Base-by-base conservation (phyloP, 1,284 basidiomycete species). In the Malassezia vespertilionis region DNA sequence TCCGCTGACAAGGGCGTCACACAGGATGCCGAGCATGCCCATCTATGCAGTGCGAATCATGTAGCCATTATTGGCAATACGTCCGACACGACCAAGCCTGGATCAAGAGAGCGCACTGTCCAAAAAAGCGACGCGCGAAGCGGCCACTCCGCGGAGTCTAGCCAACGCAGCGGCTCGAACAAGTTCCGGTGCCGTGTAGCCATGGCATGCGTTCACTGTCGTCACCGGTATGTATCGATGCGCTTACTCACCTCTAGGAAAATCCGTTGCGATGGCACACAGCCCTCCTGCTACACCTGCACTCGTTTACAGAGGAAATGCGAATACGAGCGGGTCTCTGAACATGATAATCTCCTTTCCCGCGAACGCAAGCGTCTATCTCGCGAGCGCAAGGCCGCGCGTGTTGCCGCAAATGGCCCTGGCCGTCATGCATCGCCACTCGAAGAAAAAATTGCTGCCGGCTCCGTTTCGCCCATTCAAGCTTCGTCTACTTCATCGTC, bases 121-220 rank as follows among this genome's bases (percentile, higher is more conserved):
- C n/a, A n/a, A n/a, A n/a, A n/a, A n/a, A n/a, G n/a, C n/a, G n/a
- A n/a, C n/a, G n/a, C n/a, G n/a, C n/a, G n/a, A n/a, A n/a, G n/a
- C n/a, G n/a, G n/a, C n/a, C n/a, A n/a, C n/a, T n/a, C n/a, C n/a
- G n/a, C n/a, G n/a, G n/a, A n/a, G n/a, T n/a, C n/a, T n/a, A 34
- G 22, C 40, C 11, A 17, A 8, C 17, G 39, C 11, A 18, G 34
- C 5, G 15, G 24, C 12, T 32, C 44, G 5, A 51, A 45, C 43
- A 51, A 51, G 26, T 51, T 51, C 23, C 48, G 48, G 17, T 51
- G 48, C 41, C 42, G 52, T 15, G 52, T 54, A 8, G 47, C 47
- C 38, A 62, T 65, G 62, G 62, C 62, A 11, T 65, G 62, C 47
- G 54, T 60, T 9, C 62, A 65, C 44, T 65, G 62, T 24, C 60